Percentiles rank a stretch among this genome's conserved stretches.
phyloP scores from a whole-genome alignment of 805 yeast species.

The Barnettozyma pratensis region DNA sequence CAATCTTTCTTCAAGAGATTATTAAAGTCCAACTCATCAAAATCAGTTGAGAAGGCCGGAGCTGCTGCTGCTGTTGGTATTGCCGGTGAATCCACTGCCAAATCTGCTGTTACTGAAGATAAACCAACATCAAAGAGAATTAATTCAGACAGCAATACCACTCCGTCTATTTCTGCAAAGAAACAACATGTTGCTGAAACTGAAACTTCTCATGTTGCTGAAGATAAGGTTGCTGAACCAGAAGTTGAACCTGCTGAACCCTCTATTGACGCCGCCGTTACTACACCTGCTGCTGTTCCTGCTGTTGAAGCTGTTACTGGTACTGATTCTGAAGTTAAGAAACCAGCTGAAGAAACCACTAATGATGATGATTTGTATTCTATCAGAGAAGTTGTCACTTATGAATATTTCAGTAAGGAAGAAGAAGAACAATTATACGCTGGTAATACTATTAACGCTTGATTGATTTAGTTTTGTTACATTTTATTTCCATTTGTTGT shows the following conservation, averaged over 20 bases:
- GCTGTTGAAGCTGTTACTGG: neutral
- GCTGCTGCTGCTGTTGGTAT: too few species aligned
- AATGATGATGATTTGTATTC: conserved; percentile 15
- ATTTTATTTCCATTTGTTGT: too few species aligned
- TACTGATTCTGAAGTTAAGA: neutral
- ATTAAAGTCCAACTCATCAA: conserved; percentile 6
- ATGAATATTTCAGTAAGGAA: conserved; percentile 15
- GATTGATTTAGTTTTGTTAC: neutral
- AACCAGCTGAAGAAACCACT: neutral
- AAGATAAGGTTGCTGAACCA: neutral
- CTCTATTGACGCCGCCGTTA: neutral
- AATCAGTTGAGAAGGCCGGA: neutral
- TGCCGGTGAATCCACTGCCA: neutral
- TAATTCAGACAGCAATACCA: neutral
- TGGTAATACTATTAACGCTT: neutral
- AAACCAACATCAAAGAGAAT: neutral
- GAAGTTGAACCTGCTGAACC: neutral
- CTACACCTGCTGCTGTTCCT: neutral
- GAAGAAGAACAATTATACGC: conserved; percentile 8
- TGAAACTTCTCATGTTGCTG: conserved; percentile 1
- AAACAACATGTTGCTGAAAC: neutral
- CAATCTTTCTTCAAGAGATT: conserved; percentile 10
- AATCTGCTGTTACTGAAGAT: neutral
- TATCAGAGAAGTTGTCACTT: conserved; percentile 19
- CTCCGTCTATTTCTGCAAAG: neutral